Base-by-base conservation (phyloP, 2,329 filamentous ascomycete species). In the Penicillium digitatum region DNA sequence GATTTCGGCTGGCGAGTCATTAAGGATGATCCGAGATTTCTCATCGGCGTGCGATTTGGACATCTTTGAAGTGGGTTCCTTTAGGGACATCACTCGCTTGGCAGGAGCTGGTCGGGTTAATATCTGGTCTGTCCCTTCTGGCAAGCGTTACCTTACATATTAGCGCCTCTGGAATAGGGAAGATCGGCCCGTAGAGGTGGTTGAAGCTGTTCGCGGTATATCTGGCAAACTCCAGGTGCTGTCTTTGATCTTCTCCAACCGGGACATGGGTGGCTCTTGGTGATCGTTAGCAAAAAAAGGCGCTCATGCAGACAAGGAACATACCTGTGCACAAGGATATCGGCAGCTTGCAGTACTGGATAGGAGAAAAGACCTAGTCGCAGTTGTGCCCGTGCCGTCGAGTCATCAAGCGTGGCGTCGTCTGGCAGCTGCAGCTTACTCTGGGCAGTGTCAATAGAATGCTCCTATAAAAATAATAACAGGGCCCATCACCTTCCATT, bases 341-440 rank as follows among this genome's bases (percentile, higher is more conserved):
- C 94, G 40, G 94, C 94, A 20, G 94, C 93, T 74, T 96, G 92
- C 1, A 99, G 82, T 35, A 99, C 91, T 1, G 94, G 94, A 70
- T 99, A 99, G 8, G 92, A 95, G 71, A 97, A 96, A 4, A 99
- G 80, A 16, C 94, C 93, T 5, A 96, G 83, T 72, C 94, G 95
- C 57, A 95, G 80, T 48, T 81, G 80, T 39, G 82, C 78, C 62
- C 83, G 85, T 7, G 80, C 81, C 27, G 64, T 68, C 14, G 79
- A 77, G 38, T 81, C 76, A 48, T 88, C 83, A 5, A 88, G 72
- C 8, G 78, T 81, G 3, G 82, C 78, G 54, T 84, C 78, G 20
- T 86, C 78, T 10, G 81, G 74, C 20, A 91, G 72, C 20, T 85
- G 79, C 18, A 94, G 76, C 72, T 95, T 95, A 72, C 84, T 89